Conservation (phyloP, 768 basidiomycete species). For the Mycena rosella region DNA sequence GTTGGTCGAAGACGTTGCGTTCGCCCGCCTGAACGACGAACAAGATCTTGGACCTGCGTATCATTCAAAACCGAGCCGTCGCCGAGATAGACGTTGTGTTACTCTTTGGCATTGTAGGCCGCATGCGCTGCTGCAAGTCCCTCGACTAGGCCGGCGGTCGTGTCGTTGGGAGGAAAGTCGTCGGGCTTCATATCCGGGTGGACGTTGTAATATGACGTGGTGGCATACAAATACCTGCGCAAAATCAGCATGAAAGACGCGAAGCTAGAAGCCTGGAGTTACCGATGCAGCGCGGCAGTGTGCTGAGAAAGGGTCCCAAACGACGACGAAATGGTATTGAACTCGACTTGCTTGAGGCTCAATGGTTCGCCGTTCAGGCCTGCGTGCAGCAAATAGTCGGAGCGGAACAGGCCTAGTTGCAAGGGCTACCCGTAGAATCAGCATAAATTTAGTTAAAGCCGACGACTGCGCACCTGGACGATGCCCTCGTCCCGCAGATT, state of each 20-base stretch:
- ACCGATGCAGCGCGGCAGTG: constrained; percentile 84
- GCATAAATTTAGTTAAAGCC: not conserved
- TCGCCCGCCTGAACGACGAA: constrained; percentile 93
- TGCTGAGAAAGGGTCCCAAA: constrained; percentile 86
- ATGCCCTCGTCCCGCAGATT: constrained; percentile 73
- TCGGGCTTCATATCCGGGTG: constrained; percentile 64
- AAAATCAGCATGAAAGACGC: constrained; percentile 6
- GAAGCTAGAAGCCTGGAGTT: constrained; percentile 20
- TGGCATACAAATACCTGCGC: constrained; percentile 72
- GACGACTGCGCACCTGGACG: constrained; percentile 51
- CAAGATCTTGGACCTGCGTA: constrained; percentile 66
- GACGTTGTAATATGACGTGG: constrained; percentile 75
- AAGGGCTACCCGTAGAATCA: constrained; percentile 64
- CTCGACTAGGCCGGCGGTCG: constrained; percentile 74
- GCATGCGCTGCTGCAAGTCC: constrained; percentile 87
- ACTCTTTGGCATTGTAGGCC: constrained; percentile 74
- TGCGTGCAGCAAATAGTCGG: constrained; percentile 91
- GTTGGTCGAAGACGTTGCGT: constrained; percentile 95
- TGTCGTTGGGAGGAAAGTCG: constrained; percentile 82
- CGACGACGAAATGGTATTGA: constrained; percentile 95
- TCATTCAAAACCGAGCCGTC: constrained; percentile 3
- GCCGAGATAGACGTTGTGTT: constrained; percentile 28
- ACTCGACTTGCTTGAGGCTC: constrained; percentile 93
- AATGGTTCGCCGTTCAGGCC: constrained; percentile 50
- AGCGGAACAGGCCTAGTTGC: constrained; percentile 92